Base-by-base conservation (phyloP, 768 basidiomycete genomes). In the Suillus hirtellus region DNA sequence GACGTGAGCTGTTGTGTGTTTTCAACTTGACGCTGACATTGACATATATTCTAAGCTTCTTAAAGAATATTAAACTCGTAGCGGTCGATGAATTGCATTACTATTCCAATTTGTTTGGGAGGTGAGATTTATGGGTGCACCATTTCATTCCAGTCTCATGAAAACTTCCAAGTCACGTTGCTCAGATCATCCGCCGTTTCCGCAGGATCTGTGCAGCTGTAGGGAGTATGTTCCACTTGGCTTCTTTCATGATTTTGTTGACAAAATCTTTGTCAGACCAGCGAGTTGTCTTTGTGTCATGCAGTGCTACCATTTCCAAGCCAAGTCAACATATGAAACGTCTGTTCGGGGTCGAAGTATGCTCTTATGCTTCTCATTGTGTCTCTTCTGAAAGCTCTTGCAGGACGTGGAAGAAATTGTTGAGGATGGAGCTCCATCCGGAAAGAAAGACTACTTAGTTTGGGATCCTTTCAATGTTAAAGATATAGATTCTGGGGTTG, bases 51-150 rank as follows among this genome's bases (percentile, higher is more conserved):
- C 49, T 10, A 61, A 93, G 90, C 40, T 95, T 94, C 70, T 73
- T 96, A 58, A 86, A 86, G 69, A 87, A 88, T 67, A 77, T 95
- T 66, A 90, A 84, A 75, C 77, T 94, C 15, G 80, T 96, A 60
- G 93, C 85, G 1, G 87, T 95, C 2, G 92, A 95, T 69, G 94
- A 96, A 71, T 72, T 96, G 42, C 94, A 96, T 73, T 95, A 92
- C 70, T 96, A 96, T 70, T 81, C 86, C 1, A 89, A 89, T 44
- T 76, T 90, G 12, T 82, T 95, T 59, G 95, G 93, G 66, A 93
- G 90, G 92, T 89, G 66, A 27, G 66, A 63, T 3, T 19, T 17
- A 46, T 60, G 61, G 31, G 12, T n/a, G 52, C 38, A 40, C 40
- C 21, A n/a, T 17, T 14, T 44, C 4, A 38, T 35, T 31, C 24